Percentiles rank a stretch among this genome's conserved stretches.
phyloP scores from a whole-genome alignment of 495 filamentous ascomycete species.

The Podospora didyma region DNA sequence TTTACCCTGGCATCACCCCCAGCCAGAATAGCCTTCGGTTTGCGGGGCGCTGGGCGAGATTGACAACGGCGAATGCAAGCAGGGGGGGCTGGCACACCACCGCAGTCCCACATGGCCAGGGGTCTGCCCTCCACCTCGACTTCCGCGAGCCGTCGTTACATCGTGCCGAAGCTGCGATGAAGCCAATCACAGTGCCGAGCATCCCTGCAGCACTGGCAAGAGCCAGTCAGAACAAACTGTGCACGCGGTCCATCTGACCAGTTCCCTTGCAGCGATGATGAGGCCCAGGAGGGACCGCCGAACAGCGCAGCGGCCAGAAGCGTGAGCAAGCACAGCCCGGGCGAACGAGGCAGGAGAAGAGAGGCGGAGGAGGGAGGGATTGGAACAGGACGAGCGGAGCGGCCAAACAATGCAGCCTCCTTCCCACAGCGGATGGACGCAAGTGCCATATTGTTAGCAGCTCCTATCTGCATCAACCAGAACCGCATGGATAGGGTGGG shows the following conservation, averaged over 20 bases:
- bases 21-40: slow-evolving; percentile 1
- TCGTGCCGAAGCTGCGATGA: slow-evolving; percentile 14
- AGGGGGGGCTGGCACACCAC: background rate
- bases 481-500: too few species aligned
- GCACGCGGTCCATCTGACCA: slow-evolving; percentile 17
- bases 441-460: background rate
- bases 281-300: background rate
- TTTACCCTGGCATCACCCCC: slow-evolving; percentile 8
- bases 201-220: slow-evolving; percentile 1
- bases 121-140: slow-evolving; percentile 17
- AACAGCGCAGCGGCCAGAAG: too few species aligned
- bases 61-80: slow-evolving; percentile 13
- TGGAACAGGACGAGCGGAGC: background rate
- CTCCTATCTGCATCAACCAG: background rate
- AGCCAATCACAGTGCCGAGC: slow-evolving; percentile 21
- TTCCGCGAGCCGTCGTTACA: slow-evolving; percentile 26
- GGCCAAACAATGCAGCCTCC: background rate
- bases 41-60: slow-evolving; percentile 13
- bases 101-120: slow-evolving; percentile 13
- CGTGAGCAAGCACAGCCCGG: background rate
- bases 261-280: slow-evolving; percentile 3
- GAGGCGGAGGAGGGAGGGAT: background rate
- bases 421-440: background rate
- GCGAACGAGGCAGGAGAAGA: background rate
- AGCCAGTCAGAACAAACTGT: slow-evolving; percentile 4